Evolutionary conservation across 2,329 filamentous ascomycete genomes (phyloP), one percentile per base, ranked within the genome.

Genomic region (Trichoderma sp.): DNA sequence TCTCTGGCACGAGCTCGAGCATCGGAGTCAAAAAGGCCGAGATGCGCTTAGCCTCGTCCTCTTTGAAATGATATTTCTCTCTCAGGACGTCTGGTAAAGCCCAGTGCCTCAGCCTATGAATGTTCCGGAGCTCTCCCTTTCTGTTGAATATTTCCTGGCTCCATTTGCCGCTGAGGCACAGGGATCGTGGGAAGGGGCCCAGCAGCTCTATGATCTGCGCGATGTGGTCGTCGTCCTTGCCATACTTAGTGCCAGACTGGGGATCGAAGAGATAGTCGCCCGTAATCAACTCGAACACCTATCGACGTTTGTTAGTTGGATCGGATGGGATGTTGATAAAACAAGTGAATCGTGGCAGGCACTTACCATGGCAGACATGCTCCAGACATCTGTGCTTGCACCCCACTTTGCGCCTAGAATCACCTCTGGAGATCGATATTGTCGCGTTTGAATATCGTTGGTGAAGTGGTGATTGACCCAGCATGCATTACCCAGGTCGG

Each of bases 391-490:
- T 2, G 96, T 98, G 80, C 95, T 98, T n/a, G 96, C 96, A 76
- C 96, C 96, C 96, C 96, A 99, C 85, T 98, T 98, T 3, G 94
- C 90, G 50, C 96, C 96, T 23, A 99, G 85, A 73, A 99, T 98
- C 71, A 99, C 96, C 82, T 99, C 96, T 1, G 96, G 96, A 1
- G 96, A 98, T 71, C 96, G 88, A 82, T 99, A 99, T 83, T 99
- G 96, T 78, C 96, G 88, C 9, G 96, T 99, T 81, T 99, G 96
- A 78, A 99, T 99, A 80, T 99, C 96, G 80, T 99, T 98, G 79
- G 96, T 99, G 83, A 99, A 99, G 82, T 99, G 96, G 80, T 99
- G 96, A 75, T 94, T 94, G 32, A 97, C 95, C 96, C 96, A 99
- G 85, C 96, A 99, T 23, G 96, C 96, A 80, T 99, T 99, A 73